Conservation (phyloP, 2,329 filamentous ascomycete genomes). For the Tolypocladium nubicola region DNA sequence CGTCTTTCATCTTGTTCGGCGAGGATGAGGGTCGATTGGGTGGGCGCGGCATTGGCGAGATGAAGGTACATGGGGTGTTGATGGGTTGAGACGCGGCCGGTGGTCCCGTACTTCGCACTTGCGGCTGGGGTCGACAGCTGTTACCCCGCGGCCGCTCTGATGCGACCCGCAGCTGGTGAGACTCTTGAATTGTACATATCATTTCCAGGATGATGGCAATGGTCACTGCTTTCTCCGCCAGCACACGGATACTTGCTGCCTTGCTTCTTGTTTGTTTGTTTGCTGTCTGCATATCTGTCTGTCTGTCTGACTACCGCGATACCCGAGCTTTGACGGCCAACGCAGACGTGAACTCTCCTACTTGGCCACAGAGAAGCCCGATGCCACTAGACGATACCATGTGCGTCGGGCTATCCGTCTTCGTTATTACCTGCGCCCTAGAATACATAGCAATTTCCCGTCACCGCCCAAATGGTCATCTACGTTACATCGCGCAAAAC, state of each 20-base stretch:
- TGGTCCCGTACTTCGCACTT: not conserved
- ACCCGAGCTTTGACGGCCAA: not conserved
- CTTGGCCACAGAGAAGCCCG: not conserved
- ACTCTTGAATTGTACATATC: slow-evolving; percentile 11
- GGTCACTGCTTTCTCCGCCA: slow-evolving; percentile 1
- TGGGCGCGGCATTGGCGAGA: not conserved
- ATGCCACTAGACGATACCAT: not conserved
- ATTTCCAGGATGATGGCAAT: slow-evolving; percentile 10
- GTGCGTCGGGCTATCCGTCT: not conserved
- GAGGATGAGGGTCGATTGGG: not conserved
- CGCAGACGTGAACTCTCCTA: not conserved
- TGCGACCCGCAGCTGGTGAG: not conserved
- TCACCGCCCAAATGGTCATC: not conserved
- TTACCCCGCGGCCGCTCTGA: not conserved
- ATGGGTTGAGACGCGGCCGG: not conserved
- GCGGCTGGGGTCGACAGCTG: not conserved
- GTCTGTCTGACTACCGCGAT: not conserved
- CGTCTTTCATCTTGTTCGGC: not conserved
- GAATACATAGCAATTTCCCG: not conserved
- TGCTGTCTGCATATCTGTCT: not conserved
- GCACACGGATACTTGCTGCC: not conserved
- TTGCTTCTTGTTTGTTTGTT: not conserved
- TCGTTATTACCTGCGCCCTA: not conserved
- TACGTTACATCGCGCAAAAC: slow-evolving; percentile 14
- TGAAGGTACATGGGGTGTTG: not conserved